Conservation (phyloP, 106 monocot species). For the Apostasia ramifera region DNA sequence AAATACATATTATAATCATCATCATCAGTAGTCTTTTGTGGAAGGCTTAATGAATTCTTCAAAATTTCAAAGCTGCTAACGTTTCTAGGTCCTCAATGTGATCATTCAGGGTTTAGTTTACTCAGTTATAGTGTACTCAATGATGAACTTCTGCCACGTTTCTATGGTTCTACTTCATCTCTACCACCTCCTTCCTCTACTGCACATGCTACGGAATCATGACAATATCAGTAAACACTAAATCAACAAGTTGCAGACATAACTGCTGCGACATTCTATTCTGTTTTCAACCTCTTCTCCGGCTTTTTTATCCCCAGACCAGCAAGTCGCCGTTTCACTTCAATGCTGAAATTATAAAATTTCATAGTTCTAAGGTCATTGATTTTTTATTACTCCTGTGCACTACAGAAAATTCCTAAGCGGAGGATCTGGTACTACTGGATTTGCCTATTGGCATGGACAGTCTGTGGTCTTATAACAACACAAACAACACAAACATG, state of each 20-base stretch:
- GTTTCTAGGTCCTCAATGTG: too few relatives aligned
- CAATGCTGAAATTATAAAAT: not conserved
- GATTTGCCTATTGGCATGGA: conserved; percentile 93
- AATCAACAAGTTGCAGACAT: conserved; percentile 61
- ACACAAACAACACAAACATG: conserved; percentile 39
- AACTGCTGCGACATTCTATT: conserved; percentile 55
- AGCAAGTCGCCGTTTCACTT: conserved; percentile 18
- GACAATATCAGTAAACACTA: conserved; percentile 59
- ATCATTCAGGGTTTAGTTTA: conserved; percentile 25
- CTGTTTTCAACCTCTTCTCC: conserved; percentile 70
- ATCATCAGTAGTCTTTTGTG: too few relatives aligned
- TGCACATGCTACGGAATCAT: conserved; percentile 91
- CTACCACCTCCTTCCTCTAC: conserved; percentile 62
- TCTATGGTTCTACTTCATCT: conserved; percentile 69
- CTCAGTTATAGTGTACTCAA: conserved; percentile 44
- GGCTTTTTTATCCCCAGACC: conserved; percentile 75
- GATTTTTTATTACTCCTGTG: not conserved
- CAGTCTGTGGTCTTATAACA: conserved; percentile 71
- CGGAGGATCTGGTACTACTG: conserved; percentile 99
- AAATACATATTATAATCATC: too few relatives aligned
- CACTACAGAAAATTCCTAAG: conserved; percentile 71
- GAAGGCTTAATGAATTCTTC: too few relatives aligned
- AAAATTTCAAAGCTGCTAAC: too few relatives aligned
- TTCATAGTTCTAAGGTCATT: not conserved
- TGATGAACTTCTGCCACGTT: conserved; percentile 71